phyloP scores from a whole-genome alignment of 2,329 filamentous ascomycete species.

The Epichloe elymi region DNA sequence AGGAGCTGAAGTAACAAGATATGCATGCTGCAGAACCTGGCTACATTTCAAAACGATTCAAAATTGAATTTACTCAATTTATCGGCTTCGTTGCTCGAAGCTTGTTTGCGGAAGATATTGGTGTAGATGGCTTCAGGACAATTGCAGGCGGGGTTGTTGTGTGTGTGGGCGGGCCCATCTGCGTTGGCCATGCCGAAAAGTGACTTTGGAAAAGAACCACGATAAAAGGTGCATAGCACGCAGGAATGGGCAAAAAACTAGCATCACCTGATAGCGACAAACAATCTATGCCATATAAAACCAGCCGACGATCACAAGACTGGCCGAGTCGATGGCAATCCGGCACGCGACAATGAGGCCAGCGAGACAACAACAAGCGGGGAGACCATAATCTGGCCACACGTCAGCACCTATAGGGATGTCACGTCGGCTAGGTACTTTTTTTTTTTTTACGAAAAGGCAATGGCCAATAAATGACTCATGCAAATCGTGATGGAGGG shows the following conservation, averaged over 20 bases:
- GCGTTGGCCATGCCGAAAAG: constrained; percentile 7
- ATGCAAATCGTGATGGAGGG: constrained; percentile 18
- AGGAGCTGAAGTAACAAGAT: neutral
- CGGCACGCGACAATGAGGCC: constrained; percentile 18
- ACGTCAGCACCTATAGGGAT: no score
- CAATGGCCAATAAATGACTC: constrained; percentile 15
- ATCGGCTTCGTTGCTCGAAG: neutral
- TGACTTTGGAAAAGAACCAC: constrained; percentile 14
- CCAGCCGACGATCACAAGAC: neutral
- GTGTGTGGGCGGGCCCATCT: neutral
- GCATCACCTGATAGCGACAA: constrained; percentile 8
- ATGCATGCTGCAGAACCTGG: neutral
- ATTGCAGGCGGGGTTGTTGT: neutral
- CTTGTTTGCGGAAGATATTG: neutral
- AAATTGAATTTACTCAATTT: neutral
- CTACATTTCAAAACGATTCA: neutral
- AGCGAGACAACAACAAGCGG: neutral
- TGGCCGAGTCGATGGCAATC: constrained; percentile 12
- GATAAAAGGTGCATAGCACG: constrained; percentile 7
- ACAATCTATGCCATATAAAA: neutral
- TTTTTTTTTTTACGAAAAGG: neutral
- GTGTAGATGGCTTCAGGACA: constrained; percentile 22
- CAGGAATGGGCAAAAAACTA: constrained; percentile 7
- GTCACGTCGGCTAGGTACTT: no score
- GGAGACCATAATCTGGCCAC: neutral